phyloP scores from a whole-genome alignment of 2,329 filamentous ascomycete genomes.

The Gaeumannomyces tritici region DNA sequence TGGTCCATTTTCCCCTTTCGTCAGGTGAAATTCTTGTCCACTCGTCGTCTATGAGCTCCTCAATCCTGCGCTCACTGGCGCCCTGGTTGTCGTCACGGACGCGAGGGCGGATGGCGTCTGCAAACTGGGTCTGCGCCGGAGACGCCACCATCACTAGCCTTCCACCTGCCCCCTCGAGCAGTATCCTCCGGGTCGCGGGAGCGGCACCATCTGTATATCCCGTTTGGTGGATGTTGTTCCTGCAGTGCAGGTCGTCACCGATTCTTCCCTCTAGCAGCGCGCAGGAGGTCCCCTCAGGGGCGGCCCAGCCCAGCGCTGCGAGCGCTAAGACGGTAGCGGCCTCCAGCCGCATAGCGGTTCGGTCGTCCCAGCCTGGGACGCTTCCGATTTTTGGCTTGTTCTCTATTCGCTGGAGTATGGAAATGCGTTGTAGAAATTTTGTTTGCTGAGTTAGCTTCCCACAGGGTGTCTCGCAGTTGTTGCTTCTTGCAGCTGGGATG shows the following conservation, averaged over 20 bases:
- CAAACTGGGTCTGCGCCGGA: not conserved
- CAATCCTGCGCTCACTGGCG: not conserved
- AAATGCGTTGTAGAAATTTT: not conserved
- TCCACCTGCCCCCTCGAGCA: not conserved
- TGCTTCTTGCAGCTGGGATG: not conserved
- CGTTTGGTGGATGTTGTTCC: not conserved
- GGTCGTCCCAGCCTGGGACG: not conserved
- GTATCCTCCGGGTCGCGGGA: not conserved
- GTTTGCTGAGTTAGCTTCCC: not conserved
- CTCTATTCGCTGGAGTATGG: not conserved
- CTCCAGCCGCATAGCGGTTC: slow-evolving; percentile 1
- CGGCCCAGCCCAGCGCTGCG: not conserved
- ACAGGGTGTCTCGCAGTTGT: not conserved
- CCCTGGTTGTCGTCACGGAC: not conserved
- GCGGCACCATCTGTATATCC: not conserved
- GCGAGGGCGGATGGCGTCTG: not conserved
- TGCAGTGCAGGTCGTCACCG: not conserved
- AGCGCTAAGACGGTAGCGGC: not conserved
- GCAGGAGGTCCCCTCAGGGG: not conserved
- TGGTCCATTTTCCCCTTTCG: not conserved
- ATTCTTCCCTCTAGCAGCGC: not conserved
- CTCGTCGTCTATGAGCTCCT: slow-evolving; percentile 1
- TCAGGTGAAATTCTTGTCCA: not conserved
- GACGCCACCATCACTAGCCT: not conserved
- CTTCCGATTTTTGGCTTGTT: not conserved